Base-by-base conservation (phyloP, 208 protist genomes). In the Trypanosoma brucei region DNA sequence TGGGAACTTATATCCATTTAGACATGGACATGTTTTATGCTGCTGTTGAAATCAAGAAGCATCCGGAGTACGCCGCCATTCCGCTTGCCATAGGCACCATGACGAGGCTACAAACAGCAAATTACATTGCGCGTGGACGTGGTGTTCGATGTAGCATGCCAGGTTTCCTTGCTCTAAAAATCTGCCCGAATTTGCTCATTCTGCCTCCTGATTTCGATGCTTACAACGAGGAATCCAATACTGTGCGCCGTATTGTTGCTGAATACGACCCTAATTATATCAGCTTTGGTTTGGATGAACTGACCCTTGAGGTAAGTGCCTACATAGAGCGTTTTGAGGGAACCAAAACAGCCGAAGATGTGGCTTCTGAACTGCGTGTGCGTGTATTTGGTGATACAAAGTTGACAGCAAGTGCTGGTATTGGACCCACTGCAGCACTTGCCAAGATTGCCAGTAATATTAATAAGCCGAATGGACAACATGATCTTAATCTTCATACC, bases 101-200 rank as follows among this genome's bases (percentile, higher is more conserved):
- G 62, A 67, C 78, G 49, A 98, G 98, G 97, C 83, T 98, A 5
- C 86, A 74, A 35, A 98, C 97, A 22, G 86, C 91, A 0, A 98
- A 97, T 79, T 98, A 98, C 75, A 84, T 93, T 48, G 97, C 97
- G 11, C 81, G 97, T 30, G 79, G 95, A 76, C 98, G 91, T 77
- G 97, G 97, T 36, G 96, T 98, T 34, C 88, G 97, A 38, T 89
- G 84, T 30, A 96, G 95, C 6, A 98, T 98, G 97, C 94, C 96
- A 0, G 96, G 96, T 30, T 98, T 95, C 75, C 97, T 98, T 65
- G 94, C 81, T 39, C 62, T 75, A 52, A 82, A 88, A 56, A 79
- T 97, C 14, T 98, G 94, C 65, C 91, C 90, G 5, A 74, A 88
- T 11, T 72, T 98, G 30, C 77, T 88, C 39, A 93, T 98, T 54